Conservation (phyloP, 2,329 filamentous ascomycete genomes). For the Fusarium metavorans region DNA sequence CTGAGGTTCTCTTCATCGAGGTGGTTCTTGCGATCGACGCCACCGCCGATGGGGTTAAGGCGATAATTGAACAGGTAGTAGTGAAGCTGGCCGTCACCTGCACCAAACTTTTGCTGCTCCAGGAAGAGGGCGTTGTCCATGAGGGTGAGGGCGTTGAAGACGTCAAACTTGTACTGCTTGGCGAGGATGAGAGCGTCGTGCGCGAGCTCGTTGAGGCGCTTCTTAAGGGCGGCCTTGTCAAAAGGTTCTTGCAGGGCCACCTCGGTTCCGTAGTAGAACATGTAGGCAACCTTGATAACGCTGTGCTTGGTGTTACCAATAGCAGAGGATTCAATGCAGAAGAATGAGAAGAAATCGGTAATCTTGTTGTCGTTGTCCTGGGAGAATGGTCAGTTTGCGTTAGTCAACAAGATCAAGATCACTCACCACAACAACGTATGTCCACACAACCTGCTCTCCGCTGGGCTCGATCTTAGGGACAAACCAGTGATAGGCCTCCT, state of each 20-base stretch:
- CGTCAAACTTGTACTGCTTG: constrained; percentile 88
- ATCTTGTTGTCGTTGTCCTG: constrained; percentile 78
- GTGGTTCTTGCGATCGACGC: constrained; percentile 82
- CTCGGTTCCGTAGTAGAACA: constrained; percentile 97
- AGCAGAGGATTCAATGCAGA: constrained; percentile 91
- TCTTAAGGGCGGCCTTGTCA: constrained; percentile 73
- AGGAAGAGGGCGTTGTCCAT: constrained; percentile 96
- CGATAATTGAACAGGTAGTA: constrained; percentile 99
- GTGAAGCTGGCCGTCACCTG: constrained; percentile 93
- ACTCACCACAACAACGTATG: constrained; percentile 85
- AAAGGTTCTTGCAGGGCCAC: constrained; percentile 72
- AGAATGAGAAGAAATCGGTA: constrained; percentile 98
- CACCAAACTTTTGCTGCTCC: constrained; percentile 92
- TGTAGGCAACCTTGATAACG: constrained; percentile 88
- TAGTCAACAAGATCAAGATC: too few relatives aligned
- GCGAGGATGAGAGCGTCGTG: constrained; percentile 89
- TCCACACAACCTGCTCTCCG: constrained; percentile 87
- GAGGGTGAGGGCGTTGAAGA: constrained; percentile 94
- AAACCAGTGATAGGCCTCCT: constrained; percentile 91
- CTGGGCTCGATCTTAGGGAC: constrained; percentile 72
- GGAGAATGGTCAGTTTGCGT: background rate
- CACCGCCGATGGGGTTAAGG: constrained; percentile 85
- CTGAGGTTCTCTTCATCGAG: constrained; percentile 83
- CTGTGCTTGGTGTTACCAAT: constrained; percentile 84
- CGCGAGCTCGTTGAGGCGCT: constrained; percentile 83